A percentile compares a stretch with the other conserved stretches of the same genome.
Conservation (phyloP, 2,329 filamentous ascomycete species). For the Thyridium curvatum region DNA sequence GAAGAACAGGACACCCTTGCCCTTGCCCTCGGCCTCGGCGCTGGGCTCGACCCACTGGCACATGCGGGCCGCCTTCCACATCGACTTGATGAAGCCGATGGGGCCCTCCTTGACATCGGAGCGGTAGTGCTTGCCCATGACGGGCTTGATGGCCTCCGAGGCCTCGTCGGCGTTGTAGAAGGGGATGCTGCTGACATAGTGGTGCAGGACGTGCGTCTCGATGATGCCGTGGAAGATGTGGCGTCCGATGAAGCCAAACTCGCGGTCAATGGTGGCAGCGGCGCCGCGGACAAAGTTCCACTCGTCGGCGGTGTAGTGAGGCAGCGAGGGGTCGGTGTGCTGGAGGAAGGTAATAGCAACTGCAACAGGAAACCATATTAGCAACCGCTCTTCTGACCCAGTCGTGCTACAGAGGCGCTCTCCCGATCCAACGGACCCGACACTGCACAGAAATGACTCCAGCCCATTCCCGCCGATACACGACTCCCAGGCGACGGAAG, state of each 20-base stretch:
- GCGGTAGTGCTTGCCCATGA: slow-evolving; percentile 97
- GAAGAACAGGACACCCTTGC: slow-evolving; percentile 87
- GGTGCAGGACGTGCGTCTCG: slow-evolving; percentile 94
- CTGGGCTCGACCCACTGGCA: slow-evolving; percentile 98
- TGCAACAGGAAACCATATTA: slow-evolving; percentile 28
- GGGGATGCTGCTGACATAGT: slow-evolving; percentile 91
- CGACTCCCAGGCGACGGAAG: too few relatives aligned
- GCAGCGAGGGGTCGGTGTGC: slow-evolving; percentile 89
- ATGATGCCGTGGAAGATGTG: slow-evolving; percentile 88
- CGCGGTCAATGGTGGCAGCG: slow-evolving; percentile 90
- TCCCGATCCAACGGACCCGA: too few relatives aligned
- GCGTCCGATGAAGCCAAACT: slow-evolving; percentile 92
- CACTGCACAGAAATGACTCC: too few relatives aligned
- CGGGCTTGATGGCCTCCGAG: slow-evolving; percentile 47
- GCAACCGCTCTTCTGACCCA: too few relatives aligned
- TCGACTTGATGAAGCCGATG: slow-evolving; percentile 73
- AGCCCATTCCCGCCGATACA: too few relatives aligned
- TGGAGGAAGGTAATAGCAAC: slow-evolving; percentile 96
- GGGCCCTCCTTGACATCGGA: slow-evolving; percentile 71
- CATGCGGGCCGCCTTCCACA: slow-evolving; percentile 75
- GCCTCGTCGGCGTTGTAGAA: slow-evolving; percentile 19
- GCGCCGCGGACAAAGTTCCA: slow-evolving; percentile 94
- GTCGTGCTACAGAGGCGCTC: too few relatives aligned
- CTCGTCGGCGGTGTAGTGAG: slow-evolving; percentile 76
- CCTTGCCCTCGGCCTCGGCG: slow-evolving; percentile 71